Conservation (phyloP, 257 asterid genomes). For the Ajuga chamaepitys region DNA sequence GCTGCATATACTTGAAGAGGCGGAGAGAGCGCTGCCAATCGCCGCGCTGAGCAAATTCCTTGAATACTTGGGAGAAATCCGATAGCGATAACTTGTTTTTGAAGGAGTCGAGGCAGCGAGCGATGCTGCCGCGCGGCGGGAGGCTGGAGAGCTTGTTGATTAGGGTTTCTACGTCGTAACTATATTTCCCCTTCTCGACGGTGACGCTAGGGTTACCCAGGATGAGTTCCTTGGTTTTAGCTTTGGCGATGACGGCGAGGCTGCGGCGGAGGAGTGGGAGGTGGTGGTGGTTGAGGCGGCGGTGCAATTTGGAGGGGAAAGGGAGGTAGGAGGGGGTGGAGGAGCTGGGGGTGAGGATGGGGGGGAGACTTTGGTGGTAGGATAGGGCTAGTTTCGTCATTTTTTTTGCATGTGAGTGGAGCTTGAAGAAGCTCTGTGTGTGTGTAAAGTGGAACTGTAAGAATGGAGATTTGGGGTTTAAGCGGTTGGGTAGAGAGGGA, state of each 20-base stretch:
- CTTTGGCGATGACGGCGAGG: constrained; percentile 38
- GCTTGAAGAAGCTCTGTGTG: constrained; percentile 9
- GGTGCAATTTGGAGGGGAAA: constrained; percentile 16
- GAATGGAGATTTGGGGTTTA: constrained; percentile 25
- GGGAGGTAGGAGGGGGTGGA: constrained; percentile 28
- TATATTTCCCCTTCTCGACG: constrained; percentile 90
- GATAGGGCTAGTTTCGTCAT: constrained; percentile 52
- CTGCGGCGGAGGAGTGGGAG: constrained; percentile 28
- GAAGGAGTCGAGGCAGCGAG: constrained; percentile 84
- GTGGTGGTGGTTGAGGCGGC: constrained; percentile 27
- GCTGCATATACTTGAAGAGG: constrained; percentile 92
- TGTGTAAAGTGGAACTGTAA: not conserved
- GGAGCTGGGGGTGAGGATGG: constrained; percentile 41
- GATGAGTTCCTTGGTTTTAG: constrained; percentile 58
- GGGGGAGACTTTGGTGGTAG: constrained; percentile 32
- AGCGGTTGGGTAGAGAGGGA: constrained; percentile 14
- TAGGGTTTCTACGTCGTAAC: constrained; percentile 91
- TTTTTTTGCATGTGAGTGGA: constrained; percentile 20
- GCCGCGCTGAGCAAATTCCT: constrained; percentile 80
- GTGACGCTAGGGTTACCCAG: constrained; percentile 82
- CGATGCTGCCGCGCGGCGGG: constrained; percentile 98
- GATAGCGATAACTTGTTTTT: constrained; percentile 85
- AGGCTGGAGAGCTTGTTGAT: constrained; percentile 93
- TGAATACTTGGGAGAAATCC: constrained; percentile 70
- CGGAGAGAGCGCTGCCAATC: constrained; percentile 98